These are phyloP conservation scores for Tricholoma saponaceum DNA, from an alignment of 768 basidiomycete species.

Conservation along the genomic window DNA sequence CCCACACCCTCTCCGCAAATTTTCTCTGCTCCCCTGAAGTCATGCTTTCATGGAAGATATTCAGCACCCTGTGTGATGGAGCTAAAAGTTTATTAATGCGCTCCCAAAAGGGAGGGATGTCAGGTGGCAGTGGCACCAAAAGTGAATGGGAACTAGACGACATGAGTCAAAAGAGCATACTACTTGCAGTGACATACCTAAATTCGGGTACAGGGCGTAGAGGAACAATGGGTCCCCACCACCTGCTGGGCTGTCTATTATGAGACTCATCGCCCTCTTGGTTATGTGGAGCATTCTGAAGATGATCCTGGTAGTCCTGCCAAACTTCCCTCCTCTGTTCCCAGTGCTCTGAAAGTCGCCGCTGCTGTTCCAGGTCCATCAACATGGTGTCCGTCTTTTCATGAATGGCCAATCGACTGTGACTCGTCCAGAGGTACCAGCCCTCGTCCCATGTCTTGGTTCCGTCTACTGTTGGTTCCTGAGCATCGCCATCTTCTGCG, in stretches of 20 bases:
- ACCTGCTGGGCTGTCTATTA: conserved; percentile 23
- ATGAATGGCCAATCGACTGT: conserved; percentile 45
- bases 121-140: conserved; percentile 55
- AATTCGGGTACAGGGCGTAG: conserved; percentile 36
- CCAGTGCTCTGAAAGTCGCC: conserved; percentile 32
- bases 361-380: conserved; percentile 49
- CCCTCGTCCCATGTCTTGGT: conserved; percentile 69
- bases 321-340: conserved; percentile 39
- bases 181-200: conserved; percentile 25
- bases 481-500: conserved; percentile 26
- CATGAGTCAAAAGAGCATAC: not conserved
- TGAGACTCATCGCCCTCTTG: conserved; percentile 12
- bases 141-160: conserved; percentile 43
- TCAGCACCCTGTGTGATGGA: conserved; percentile 50
- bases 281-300: conserved; percentile 22
- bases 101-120: conserved; percentile 48
- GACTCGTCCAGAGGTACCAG: conserved; percentile 70
- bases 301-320: conserved; percentile 49
- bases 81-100: conserved; percentile 51
- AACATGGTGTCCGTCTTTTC: conserved; percentile 61
- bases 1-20: conserved; percentile 56
- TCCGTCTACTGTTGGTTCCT: conserved; percentile 21
- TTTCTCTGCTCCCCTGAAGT: conserved; percentile 53
- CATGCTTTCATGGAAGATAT: conserved; percentile 49
- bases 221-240: conserved; percentile 39